phyloP scores from a whole-genome alignment of 192 early-diverging fungal genomes.

The Podila epicladia region DNA sequence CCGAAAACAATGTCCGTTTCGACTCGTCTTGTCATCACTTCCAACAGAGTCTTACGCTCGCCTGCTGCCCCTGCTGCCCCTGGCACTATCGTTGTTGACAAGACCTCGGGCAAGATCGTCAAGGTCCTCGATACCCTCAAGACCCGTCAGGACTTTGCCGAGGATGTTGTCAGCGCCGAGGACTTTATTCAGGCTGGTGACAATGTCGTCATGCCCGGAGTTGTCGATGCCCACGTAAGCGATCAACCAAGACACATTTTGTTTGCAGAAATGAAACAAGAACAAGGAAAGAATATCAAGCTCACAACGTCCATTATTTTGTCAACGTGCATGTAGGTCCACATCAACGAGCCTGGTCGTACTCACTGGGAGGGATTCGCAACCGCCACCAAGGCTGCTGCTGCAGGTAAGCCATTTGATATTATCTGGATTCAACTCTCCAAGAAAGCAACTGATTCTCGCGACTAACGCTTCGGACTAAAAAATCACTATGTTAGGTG shows the following conservation, averaged over 20 bases:
- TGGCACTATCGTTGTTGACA: slow-evolving; percentile 68
- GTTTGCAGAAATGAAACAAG: slow-evolving; percentile 12
- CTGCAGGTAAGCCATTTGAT: slow-evolving; percentile 60
- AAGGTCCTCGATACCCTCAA: slow-evolving; percentile 52
- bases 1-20: slow-evolving; percentile 8
- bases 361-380: slow-evolving; percentile 88
- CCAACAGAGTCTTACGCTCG: slow-evolving; percentile 52
- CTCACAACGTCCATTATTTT: slow-evolving; percentile 2
- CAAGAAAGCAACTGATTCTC: too few species aligned
- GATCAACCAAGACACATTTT: not conserved
- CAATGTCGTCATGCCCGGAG: slow-evolving; percentile 74
- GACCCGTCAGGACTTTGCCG: slow-evolving; percentile 25
- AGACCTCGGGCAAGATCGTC: slow-evolving; percentile 58
- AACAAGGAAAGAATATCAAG: not conserved
- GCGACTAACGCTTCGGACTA: not conserved
- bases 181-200: slow-evolving; percentile 64
- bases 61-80: slow-evolving; percentile 54
- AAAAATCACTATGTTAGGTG: slow-evolving; percentile 49
- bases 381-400: slow-evolving; percentile 82
- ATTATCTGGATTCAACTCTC: too few species aligned
- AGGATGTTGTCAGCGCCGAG: slow-evolving; percentile 47
- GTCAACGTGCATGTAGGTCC: slow-evolving; percentile 57
- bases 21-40: slow-evolving; percentile 39
- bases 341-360: slow-evolving; percentile 87
- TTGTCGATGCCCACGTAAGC: slow-evolving; percentile 74